phyloP scores from a whole-genome alignment of 345 rosid species.

The Ceriops zippeliana region DNA sequence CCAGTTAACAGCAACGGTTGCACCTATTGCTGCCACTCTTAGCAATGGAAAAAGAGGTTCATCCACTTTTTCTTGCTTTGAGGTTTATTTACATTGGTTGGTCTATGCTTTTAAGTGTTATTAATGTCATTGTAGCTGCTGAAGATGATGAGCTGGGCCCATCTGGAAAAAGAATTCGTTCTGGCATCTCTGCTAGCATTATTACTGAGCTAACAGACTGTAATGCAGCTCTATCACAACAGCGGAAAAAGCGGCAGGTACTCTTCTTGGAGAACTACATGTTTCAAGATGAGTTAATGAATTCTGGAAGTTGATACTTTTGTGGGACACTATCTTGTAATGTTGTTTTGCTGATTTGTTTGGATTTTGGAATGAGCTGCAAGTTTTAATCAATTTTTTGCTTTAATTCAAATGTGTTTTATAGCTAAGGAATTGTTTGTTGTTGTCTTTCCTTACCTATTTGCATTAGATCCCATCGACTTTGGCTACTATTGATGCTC shows the following conservation, averaged over 20 bases:
- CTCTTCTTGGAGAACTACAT: no score
- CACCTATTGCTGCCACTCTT: conserved; percentile 45
- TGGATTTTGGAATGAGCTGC: neutral
- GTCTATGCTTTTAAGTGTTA: conserved; percentile 4
- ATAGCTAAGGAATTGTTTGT: neutral
- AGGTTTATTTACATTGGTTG: neutral
- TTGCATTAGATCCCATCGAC: conserved; percentile 58
- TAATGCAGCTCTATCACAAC: conserved; percentile 74
- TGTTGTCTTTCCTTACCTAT: neutral
- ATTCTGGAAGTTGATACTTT: neutral
- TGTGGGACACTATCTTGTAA: no score
- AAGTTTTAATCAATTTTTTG: neutral
- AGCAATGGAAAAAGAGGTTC: conserved; percentile 88
- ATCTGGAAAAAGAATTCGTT: conserved; percentile 47
- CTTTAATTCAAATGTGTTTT: neutral
- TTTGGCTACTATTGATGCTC: conserved; percentile 56
- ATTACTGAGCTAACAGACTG: conserved; percentile 74
- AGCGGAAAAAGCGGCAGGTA: conserved; percentile 77
- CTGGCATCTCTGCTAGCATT: conserved; percentile 58
- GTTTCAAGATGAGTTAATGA: neutral
- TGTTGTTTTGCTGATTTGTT: neutral
- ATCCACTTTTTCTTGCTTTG: conserved; percentile 10
- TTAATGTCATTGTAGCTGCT: conserved; percentile 31
- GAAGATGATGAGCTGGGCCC: conserved; percentile 51
- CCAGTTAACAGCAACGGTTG: conserved; percentile 40